Evolutionary conservation across 2,329 filamentous ascomycete species (phyloP), one percentile per base, ranked within the genome.

Genomic region (Ascochyta clinopodiicola): DNA sequence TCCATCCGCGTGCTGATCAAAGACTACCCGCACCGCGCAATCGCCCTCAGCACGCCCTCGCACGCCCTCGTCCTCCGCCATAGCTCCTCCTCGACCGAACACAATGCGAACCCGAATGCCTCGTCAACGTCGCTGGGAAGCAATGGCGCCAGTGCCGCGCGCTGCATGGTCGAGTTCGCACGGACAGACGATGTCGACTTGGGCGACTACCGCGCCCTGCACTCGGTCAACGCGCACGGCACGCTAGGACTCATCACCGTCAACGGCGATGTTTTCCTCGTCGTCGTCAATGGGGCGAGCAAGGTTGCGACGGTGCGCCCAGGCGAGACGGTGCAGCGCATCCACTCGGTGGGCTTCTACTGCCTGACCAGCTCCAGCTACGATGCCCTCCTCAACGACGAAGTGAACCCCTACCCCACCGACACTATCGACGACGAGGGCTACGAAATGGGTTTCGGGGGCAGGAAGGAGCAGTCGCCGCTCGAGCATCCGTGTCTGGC

Each of bases 401-500:
- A 85, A 52, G 75, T 83, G 48, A 84, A 86, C 60, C 80, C 82
- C 5, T 84, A 83, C 62, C 77, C 79, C 3, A 80, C 80, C 19
- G 82, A 86, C 56, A 78, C 78, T 29, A 78, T 84, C 57, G 80
- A 82, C 35, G 77, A 80, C 2, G 82, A 86, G 60, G 83, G 84
- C 32, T 79, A 76, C 55, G 80, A 83, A 51, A 77, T 81, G 69
- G 79, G 79, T 34, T 77, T 78, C 56, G 75, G 76, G 17, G 75
- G 77, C 51, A 86, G 88, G 53, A 83, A 88, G 53, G 84, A 86
- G 66, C 92, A 97, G 38, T 80, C 86, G 37, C 77, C 87, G 24
- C 76, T 91, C 27, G 92, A 97, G 69, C 92, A 97, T 75, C 95
- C 95, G 6, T 98, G 94, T 75, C 81, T 92, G 67, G 91, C 95